Percentiles rank a stretch among this genome's conserved stretches.
Conservation (phyloP, 257 asterid species). For the Solanum okadae region DNA sequence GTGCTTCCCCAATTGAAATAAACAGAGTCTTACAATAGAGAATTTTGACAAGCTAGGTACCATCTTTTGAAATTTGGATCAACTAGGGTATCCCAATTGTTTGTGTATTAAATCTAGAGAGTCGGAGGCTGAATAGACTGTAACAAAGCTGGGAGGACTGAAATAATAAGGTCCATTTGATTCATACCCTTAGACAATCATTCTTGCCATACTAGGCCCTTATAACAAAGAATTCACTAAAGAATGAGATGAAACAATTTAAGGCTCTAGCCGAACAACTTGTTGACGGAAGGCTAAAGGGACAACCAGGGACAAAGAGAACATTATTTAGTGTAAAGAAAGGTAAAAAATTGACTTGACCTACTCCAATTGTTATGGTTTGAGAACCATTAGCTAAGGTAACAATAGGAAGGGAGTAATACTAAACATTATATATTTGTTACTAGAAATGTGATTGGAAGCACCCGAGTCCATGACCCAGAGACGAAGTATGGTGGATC, state of each 20-base stretch:
- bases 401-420: not conserved
- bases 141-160: not conserved
- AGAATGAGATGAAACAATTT: not conserved
- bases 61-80: not conserved
- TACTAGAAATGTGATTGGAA: not conserved
- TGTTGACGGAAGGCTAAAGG: not conserved
- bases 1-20: not conserved
- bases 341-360: not conserved
- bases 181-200: not conserved
- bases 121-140: not conserved
- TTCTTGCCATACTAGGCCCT: not conserved
- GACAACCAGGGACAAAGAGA: not conserved
- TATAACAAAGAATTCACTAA: not conserved
- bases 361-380: not conserved
- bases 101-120: not conserved
- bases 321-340: not conserved
- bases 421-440: not conserved
- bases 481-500: not conserved
- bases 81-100: not conserved
- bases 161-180: not conserved
- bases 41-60: not conserved
- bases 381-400: not conserved
- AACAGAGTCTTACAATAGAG: not conserved
- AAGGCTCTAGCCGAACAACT: not conserved
- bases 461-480: not conserved